Evolutionary conservation across 106 monocot genomes (phyloP).

Genomic region (Apostasia shenzhenica): DNA sequence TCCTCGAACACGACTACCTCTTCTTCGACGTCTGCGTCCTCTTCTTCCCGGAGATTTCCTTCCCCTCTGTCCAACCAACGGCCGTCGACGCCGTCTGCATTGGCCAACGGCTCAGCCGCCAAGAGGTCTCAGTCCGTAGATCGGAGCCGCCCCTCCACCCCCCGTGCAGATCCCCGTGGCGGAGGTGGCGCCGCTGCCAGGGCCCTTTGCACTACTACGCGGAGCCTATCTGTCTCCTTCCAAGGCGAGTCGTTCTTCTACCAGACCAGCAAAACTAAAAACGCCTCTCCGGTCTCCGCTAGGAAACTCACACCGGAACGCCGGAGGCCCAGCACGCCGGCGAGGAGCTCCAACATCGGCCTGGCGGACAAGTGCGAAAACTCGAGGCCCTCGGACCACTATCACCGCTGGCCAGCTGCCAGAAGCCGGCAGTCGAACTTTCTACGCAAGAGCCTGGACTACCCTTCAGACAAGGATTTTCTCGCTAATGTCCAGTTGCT

Average conservation of each 20-base stretch:
- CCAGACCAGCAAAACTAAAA: slow-evolving; percentile 57
- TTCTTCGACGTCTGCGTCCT: slow-evolving; percentile 25
- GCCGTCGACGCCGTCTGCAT: slow-evolving; percentile 25
- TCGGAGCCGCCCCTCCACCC: slow-evolving; percentile 44
- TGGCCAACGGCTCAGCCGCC: slow-evolving; percentile 7
- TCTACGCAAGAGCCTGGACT: slow-evolving; percentile 43
- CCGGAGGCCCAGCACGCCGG: slow-evolving; percentile 18
- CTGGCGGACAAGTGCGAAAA: slow-evolving; percentile 31
- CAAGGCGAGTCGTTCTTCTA: slow-evolving; percentile 93
- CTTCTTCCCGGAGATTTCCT: slow-evolving; percentile 34
- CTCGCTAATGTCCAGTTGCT: slow-evolving; percentile 44
- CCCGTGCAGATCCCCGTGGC: slow-evolving; percentile 9
- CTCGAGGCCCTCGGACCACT: slow-evolving; percentile 24
- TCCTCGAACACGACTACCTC: slow-evolving; percentile 31
- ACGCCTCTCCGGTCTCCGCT: slow-evolving; percentile 14
- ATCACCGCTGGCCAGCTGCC: slow-evolving; percentile 55
- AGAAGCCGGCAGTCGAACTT: slow-evolving; percentile 26
- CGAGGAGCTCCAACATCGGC: slow-evolving; percentile 4
- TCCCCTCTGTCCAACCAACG: slow-evolving; percentile 36
- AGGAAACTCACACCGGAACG: slow-evolving; percentile 28
- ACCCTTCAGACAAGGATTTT: slow-evolving; percentile 34
- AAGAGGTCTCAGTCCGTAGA: slow-evolving; percentile 78
- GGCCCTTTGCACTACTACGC: slow-evolving; percentile 26
- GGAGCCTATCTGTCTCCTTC: slow-evolving; percentile 75
- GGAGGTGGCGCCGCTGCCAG: slow-evolving; percentile 8